phyloP scores from a whole-genome alignment of 2,329 filamentous ascomycete genomes.

The Neofusicoccum ribis region DNA sequence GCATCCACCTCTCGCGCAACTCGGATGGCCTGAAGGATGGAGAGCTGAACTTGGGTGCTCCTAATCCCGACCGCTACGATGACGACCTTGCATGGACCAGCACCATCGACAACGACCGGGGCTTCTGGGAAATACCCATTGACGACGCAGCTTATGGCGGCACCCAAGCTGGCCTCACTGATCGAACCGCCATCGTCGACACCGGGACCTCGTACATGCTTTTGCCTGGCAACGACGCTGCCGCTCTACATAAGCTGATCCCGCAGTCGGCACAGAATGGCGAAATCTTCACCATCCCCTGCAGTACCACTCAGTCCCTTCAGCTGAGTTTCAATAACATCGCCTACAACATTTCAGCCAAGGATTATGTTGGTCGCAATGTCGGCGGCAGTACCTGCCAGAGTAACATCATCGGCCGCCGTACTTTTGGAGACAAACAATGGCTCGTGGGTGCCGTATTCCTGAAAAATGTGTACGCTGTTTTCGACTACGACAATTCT shows the following conservation, averaged over 20 bases:
- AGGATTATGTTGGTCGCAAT: constrained; percentile 67
- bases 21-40: constrained; percentile 68
- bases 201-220: constrained; percentile 82
- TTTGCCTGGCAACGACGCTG: constrained; percentile 66
- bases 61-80: constrained; percentile 65
- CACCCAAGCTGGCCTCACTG: constrained; percentile 46
- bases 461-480: constrained; percentile 83
- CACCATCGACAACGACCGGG: constrained; percentile 50
- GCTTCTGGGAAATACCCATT: constrained; percentile 73
- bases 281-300: constrained; percentile 71
- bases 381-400: constrained; percentile 45
- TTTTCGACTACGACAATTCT: constrained; percentile 74
- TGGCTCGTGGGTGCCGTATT: constrained; percentile 89
- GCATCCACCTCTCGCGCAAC: constrained; percentile 68
- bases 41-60: constrained; percentile 73
- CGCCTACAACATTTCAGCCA: constrained; percentile 64
- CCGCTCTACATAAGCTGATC: constrained; percentile 66
- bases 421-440: constrained; percentile 60
- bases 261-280: constrained; percentile 56
- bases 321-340: constrained; percentile 68
- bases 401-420: constrained; percentile 73
- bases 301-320: constrained; percentile 62
- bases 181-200: constrained; percentile 71
- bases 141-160: constrained; percentile 66
- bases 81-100: constrained; percentile 69